phyloP scores from a whole-genome alignment of 2,329 filamentous ascomycete genomes.

The Talaromyces sp. region DNA sequence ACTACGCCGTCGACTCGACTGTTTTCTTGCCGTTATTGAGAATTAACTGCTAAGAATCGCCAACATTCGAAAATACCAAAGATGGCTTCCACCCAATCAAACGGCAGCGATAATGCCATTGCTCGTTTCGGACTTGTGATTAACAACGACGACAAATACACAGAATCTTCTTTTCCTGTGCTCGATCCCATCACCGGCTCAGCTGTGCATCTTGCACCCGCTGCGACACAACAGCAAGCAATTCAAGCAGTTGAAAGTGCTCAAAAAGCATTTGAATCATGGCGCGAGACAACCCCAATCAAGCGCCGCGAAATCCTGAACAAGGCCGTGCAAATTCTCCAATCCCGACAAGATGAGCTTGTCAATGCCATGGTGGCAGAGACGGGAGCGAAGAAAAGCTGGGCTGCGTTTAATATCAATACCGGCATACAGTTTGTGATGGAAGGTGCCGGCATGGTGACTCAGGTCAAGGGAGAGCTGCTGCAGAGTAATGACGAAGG shows the following conservation, averaged over 20 bases:
- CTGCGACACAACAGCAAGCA: neutral
- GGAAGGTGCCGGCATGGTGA: neutral
- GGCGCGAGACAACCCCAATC: neutral
- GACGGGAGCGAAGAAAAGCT: neutral
- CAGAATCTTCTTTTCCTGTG: neutral
- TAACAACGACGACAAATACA: neutral
- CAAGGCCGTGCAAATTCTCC: neutral
- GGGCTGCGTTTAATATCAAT: neutral
- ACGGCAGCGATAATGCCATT: neutral
- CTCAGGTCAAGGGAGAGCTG: neutral
- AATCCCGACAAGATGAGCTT: neutral
- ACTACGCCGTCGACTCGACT: neutral
- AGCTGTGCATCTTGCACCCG: neutral
- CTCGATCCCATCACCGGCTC: neutral
- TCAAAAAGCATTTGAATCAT: neutral
- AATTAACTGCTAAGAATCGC: neutral
- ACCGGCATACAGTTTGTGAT: neutral
- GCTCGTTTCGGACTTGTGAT: neutral
- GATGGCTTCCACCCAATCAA: neutral
- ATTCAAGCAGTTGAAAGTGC: neutral
- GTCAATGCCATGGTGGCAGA: neutral
- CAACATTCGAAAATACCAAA: neutral
- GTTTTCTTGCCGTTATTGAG: neutral
- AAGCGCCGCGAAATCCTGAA: neutral
- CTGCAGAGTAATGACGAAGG: neutral